These are phyloP conservation scores for Fagus sylvatica DNA, from an alignment of 306 rosid species.

Conservation along the genomic window DNA sequence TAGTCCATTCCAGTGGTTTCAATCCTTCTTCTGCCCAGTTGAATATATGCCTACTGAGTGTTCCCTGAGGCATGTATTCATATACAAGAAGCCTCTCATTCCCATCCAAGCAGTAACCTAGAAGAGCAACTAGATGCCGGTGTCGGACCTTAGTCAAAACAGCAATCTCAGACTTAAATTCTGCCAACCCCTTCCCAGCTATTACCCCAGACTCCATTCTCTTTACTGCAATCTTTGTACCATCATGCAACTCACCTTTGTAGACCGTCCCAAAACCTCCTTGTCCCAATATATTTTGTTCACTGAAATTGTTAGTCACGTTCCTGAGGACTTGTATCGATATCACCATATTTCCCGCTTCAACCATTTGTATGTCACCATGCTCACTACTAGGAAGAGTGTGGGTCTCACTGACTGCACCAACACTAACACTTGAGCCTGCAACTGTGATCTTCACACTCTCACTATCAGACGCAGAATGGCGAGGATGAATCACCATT, in stretches of 20 bases:
- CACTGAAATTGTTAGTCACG: slow-evolving; percentile 73
- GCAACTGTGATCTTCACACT: slow-evolving; percentile 90
- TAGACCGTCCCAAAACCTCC: slow-evolving; percentile 88
- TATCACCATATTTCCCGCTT: slow-evolving; percentile 91
- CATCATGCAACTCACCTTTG: slow-evolving; percentile 86
- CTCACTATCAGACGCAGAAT: slow-evolving; percentile 80
- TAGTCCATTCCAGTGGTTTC: slow-evolving; percentile 73
- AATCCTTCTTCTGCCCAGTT: slow-evolving; percentile 86
- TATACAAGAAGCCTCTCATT: slow-evolving; percentile 85
- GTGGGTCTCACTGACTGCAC: slow-evolving; percentile 62
- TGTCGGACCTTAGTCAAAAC: slow-evolving; percentile 93
- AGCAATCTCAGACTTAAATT: slow-evolving; percentile 83
- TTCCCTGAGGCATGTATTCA: slow-evolving; percentile 94
- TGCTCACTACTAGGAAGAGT: slow-evolving; percentile 52
- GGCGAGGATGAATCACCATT: slow-evolving; percentile 75
- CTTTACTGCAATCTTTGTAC: slow-evolving; percentile 82
- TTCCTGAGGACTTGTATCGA: slow-evolving; percentile 82
- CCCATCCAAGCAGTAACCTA: slow-evolving; percentile 93
- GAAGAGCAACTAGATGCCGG: slow-evolving; percentile 84
- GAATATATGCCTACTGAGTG: slow-evolving; percentile 76
- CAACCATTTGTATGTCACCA: slow-evolving; percentile 87
- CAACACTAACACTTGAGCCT: slow-evolving; percentile 85
- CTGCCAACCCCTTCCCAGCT: slow-evolving; percentile 68
- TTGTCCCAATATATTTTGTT: slow-evolving; percentile 72
- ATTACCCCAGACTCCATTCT: slow-evolving; percentile 87